phyloP scores from a whole-genome alignment of 2,329 filamentous ascomycete species.

The Colletotrichum sp. region DNA sequence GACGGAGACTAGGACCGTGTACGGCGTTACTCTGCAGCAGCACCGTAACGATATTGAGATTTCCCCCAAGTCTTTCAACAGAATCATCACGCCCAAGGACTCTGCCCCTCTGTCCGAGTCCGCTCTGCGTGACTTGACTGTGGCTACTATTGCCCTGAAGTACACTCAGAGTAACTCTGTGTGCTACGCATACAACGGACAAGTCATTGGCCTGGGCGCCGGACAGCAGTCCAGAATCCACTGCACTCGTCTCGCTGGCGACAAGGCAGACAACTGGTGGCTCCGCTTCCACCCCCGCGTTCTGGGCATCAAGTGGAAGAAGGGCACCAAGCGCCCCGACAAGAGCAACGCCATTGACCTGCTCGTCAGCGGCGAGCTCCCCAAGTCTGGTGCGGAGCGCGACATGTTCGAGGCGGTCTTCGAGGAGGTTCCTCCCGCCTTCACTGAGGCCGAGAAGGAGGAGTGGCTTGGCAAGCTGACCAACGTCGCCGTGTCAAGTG shows the following conservation, averaged over 20 bases:
- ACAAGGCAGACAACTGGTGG: conserved; percentile 99
- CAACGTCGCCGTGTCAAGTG: conserved; percentile 86
- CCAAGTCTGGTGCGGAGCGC: conserved; percentile 81
- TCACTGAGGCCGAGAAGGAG: conserved; percentile 83
- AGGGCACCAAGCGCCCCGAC: conserved; percentile 93
- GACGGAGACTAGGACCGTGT: conserved; percentile 86
- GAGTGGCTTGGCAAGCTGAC: conserved; percentile 84
- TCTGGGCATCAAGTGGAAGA: conserved; percentile 92
- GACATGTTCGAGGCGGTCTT: conserved; percentile 89
- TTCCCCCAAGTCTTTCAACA: conserved; percentile 82
- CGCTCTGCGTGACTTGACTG: conserved; percentile 86
- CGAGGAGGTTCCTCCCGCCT: conserved; percentile 83
- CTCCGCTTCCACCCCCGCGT: conserved; percentile 95
- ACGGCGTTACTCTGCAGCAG: conserved; percentile 87
- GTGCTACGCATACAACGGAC: conserved; percentile 93
- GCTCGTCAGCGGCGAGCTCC: conserved; percentile 88
- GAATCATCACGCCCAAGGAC: conserved; percentile 86
- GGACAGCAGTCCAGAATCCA: conserved; percentile 98
- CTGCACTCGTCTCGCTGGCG: conserved; percentile 94
- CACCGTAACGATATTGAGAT: conserved; percentile 92
- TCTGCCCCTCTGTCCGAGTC: conserved; percentile 73
- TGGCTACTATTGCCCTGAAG: conserved; percentile 96
- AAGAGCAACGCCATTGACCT: conserved; percentile 99
- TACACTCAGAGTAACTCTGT: conserved; percentile 99
- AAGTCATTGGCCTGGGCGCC: conserved; percentile 91